These are phyloP conservation scores for Letharia lupina DNA, from an alignment of 495 filamentous ascomycete genomes.

Conservation along the genomic window DNA sequence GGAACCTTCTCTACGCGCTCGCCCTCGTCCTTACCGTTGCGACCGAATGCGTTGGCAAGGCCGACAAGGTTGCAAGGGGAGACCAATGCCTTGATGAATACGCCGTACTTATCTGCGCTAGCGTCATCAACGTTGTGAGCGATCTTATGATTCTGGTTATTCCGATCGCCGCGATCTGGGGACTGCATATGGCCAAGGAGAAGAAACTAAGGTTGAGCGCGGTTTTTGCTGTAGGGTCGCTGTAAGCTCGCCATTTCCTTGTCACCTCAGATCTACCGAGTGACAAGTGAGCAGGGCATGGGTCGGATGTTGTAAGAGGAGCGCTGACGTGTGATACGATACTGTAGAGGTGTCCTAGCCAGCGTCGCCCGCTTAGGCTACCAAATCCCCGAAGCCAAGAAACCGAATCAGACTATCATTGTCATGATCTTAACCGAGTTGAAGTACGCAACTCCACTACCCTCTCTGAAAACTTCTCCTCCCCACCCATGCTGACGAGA, in stretches of 20 bases:
- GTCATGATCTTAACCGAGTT: conserved; percentile 16
- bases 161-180: conserved; percentile 40
- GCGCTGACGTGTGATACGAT: background rate
- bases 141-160: conserved; percentile 46
- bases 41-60: conserved; percentile 37
- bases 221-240: conserved; percentile 44
- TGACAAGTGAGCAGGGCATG: no score
- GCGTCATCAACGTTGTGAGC: conserved; percentile 44
- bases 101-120: conserved; percentile 43
- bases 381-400: conserved; percentile 15
- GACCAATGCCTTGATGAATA: conserved; percentile 34
- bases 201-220: conserved; percentile 41
- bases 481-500: background rate
- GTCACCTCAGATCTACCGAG: background rate
- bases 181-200: conserved; percentile 38
- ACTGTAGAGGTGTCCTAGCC: conserved; percentile 17
- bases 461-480: background rate
- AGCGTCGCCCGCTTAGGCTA: conserved; percentile 23
- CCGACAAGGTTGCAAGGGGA: conserved; percentile 23
- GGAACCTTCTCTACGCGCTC: conserved; percentile 36
- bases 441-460: conserved; percentile 13
- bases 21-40: conserved; percentile 37
- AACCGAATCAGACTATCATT: conserved; percentile 22
- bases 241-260: conserved; percentile 33
- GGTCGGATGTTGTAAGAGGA: no score